These are phyloP conservation scores for Knoxdaviesia proteae DNA, from an alignment of 2,329 filamentous ascomycete species.

Conservation along the genomic window DNA sequence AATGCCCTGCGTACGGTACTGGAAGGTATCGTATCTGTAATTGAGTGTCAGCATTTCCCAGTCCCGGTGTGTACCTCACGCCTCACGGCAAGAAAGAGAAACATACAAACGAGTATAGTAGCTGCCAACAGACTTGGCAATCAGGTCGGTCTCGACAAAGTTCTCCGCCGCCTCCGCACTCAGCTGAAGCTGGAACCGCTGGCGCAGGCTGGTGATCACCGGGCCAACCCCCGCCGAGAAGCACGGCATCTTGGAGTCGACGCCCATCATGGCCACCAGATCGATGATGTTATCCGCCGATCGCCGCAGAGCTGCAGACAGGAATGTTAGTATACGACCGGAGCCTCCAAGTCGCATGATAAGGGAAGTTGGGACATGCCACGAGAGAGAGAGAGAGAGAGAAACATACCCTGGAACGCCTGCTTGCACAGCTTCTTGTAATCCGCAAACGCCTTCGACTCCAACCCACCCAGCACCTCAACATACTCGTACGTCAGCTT, in stretches of 20 bases:
- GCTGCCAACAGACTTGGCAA: constrained; percentile 64
- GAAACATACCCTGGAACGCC: constrained; percentile 49
- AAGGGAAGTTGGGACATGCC: not conserved
- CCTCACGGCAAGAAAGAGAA: not conserved
- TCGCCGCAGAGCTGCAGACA: constrained; percentile 40
- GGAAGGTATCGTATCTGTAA: constrained; percentile 59
- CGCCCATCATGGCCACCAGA: constrained; percentile 67
- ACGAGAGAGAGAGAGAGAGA: not conserved
- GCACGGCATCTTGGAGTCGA: constrained; percentile 68
- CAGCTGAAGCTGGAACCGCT: constrained; percentile 63
- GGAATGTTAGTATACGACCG: not conserved
- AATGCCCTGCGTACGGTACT: constrained; percentile 74
- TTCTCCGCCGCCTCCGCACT: constrained; percentile 64
- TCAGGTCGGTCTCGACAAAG: constrained; percentile 61
- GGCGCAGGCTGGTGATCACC: constrained; percentile 47
- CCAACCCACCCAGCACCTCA: constrained; percentile 57
- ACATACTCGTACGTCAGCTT: constrained; percentile 76
- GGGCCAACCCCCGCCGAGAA: constrained; percentile 54
- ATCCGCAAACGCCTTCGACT: constrained; percentile 47
- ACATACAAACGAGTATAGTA: constrained; percentile 71
- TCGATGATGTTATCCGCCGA: constrained; percentile 67
- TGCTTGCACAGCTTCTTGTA: constrained; percentile 67
- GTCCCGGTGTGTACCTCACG: no score
- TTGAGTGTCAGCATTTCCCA: constrained; percentile 5
- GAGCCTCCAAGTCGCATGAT: no score